Base-by-base conservation (phyloP, 345 rosid genomes). In the Murraya paniculata region DNA sequence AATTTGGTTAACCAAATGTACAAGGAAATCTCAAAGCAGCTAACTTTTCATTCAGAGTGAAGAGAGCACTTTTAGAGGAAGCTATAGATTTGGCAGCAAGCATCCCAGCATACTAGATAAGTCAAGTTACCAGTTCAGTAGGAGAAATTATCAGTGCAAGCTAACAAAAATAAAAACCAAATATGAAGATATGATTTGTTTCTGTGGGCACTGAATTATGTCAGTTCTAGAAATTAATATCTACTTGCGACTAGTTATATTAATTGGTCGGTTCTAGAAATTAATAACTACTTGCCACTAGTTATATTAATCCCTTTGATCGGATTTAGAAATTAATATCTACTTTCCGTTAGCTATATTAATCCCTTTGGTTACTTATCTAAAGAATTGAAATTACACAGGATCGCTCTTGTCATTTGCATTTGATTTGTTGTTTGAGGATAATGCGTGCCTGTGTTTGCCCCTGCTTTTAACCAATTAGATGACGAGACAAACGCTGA, bases 21-120 rank as follows among this genome's bases (percentile, higher is more conserved):
- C 24, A 11, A 45, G 56, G 71, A 75, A 62, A 64, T 75, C 61
- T 24, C 33, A 18, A 75, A 64, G 31, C 48, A 75, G 64, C 70
- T 19, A 31, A 38, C n/a, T 16, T 50, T 31, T 39, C 28, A 19
- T 24, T 61, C 11, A n/a, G 33, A 31, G 59, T 45, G 50, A 13
- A n/a, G n/a, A 33, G 10, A 38, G 18, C 13, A 50, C 6, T 14
- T 75, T 21, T 31, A 5, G 33, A 8, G 33, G 50, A 75, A 64
- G 62, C n/a, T 48, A 33, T 48, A 28, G 4, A 45, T 75, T 41
- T 61, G n/a, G 33, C 19, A 2, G 77, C 30, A 13, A 35, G 14
- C 28, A 30, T 62, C 21, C 28, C 22, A 45, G 24, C 38, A 41
- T 31, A 64, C 28, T 22, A 48, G 22, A 31, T 21, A 64, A 19